phyloP scores from a whole-genome alignment of 768 basidiomycete species.

The Hemileccinum impolitum region DNA sequence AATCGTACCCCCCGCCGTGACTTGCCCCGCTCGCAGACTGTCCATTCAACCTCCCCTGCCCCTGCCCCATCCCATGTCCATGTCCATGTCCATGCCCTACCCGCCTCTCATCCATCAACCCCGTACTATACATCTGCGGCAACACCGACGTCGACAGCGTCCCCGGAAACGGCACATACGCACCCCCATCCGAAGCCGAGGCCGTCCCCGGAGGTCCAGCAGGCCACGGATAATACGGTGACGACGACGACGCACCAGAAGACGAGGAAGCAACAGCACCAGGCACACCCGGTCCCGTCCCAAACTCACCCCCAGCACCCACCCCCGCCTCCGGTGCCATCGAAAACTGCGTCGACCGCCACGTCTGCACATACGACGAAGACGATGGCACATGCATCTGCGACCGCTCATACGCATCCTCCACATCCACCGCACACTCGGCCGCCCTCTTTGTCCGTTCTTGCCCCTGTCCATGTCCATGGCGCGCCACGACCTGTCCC shows the following conservation, averaged over 20 bases:
- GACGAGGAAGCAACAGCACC: too few species aligned
- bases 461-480: conserved; percentile 2
- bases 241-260: background rate
- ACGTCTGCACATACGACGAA: conserved; percentile 26
- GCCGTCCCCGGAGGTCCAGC: too few species aligned
- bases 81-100: background rate
- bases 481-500: too few species aligned
- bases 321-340: background rate
- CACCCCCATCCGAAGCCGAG: conserved; percentile 16
- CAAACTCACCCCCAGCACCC: too few species aligned
- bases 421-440: conserved; percentile 45
- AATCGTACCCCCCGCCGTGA: conserved; percentile 20
- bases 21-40: conserved; percentile 10
- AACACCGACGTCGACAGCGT: conserved; percentile 69
- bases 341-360: conserved; percentile 28
- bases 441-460: conserved; percentile 60
- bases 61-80: conserved; percentile 4
- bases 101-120: conserved; percentile 54
- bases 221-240: conserved; percentile 48
- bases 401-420: conserved; percentile 25
- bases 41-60: conserved; percentile 13
- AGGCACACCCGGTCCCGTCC: too few species aligned
- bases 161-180: conserved; percentile 38
- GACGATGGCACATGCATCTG: conserved; percentile 13
- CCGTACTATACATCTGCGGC: conserved; percentile 74